A percentile compares a stretch with the other conserved stretches of the same genome.
phyloP scores from a whole-genome alignment of 768 basidiomycete species.

The Mycena olivaceomarginata region DNA sequence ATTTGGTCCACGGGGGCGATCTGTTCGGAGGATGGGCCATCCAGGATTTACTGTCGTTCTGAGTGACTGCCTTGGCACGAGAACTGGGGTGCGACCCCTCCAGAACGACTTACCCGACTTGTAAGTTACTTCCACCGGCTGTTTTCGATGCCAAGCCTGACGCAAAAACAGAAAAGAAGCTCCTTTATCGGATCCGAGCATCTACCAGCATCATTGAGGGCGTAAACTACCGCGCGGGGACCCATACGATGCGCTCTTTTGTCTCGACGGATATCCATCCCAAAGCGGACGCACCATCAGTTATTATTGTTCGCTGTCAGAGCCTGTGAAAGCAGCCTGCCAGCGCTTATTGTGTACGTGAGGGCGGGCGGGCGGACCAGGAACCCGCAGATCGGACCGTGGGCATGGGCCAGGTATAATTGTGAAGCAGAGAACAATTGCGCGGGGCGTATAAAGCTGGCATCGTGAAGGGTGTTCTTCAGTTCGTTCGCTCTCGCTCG shows the following conservation, averaged over 20 bases:
- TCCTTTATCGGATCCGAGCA: conserved; percentile 14
- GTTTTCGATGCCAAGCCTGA: not conserved
- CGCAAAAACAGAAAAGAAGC: not conserved
- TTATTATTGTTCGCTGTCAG: conserved; percentile 24
- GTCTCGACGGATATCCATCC: conserved; percentile 19
- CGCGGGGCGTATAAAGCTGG: conserved; percentile 17
- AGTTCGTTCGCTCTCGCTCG: conserved; percentile 19
- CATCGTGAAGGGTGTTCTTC: not conserved
- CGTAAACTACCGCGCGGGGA: conserved; percentile 13
- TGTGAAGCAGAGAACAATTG: conserved; percentile 30
- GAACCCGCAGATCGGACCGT: not conserved
- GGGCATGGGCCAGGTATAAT: not conserved
- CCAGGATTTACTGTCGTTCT: not conserved
- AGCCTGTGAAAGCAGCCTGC: not conserved
- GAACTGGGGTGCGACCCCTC: no score
- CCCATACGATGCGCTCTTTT: conserved; percentile 33
- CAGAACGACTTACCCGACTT: not conserved
- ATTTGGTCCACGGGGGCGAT: not conserved
- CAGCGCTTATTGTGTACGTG: conserved; percentile 22
- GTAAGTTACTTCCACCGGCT: not conserved
- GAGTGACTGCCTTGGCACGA: not conserved
- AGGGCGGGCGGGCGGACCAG: not conserved
- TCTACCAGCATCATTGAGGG: conserved; percentile 9
- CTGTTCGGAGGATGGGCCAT: not conserved
- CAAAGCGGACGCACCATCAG: conserved; percentile 27